Conservation (phyloP, 1,139 yeast species). For the Geotrichum histeridarum region DNA sequence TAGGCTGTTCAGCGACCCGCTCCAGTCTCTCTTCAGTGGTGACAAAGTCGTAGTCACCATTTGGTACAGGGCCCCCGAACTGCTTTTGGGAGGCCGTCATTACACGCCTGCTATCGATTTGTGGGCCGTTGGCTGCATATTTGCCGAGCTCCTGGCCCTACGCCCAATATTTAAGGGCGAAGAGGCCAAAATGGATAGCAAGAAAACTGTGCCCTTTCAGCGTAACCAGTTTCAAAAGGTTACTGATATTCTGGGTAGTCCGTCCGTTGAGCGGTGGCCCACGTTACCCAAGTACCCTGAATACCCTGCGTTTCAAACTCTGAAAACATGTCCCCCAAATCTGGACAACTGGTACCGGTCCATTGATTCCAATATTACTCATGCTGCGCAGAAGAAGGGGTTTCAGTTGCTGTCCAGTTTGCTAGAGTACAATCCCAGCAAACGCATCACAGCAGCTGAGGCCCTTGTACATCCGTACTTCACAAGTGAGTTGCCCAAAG, state of each 20-base stretch:
- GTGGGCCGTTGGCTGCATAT: slow-evolving; percentile 97
- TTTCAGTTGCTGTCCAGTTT: slow-evolving; percentile 49
- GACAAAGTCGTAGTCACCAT: slow-evolving; percentile 97
- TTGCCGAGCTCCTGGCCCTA: slow-evolving; percentile 83
- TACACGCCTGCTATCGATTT: slow-evolving; percentile 92
- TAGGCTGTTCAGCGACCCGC: slow-evolving; percentile 78
- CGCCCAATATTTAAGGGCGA: slow-evolving; percentile 96
- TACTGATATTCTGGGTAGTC: slow-evolving; percentile 85
- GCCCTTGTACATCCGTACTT: slow-evolving; percentile 77
- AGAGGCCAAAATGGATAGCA: slow-evolving; percentile 83
- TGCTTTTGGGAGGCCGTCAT: slow-evolving; percentile 83
- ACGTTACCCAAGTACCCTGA: slow-evolving; percentile 78
- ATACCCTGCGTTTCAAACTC: slow-evolving; percentile 58
- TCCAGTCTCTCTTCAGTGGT: slow-evolving; percentile 85
- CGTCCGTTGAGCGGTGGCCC: slow-evolving; percentile 71
- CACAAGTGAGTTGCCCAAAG: slow-evolving; percentile 51
- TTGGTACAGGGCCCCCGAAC: slow-evolving; percentile 96
- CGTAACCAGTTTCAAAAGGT: slow-evolving; percentile 86
- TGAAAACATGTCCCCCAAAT: slow-evolving; percentile 62
- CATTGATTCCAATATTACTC: slow-evolving; percentile 39
- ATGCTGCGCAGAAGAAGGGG: slow-evolving; percentile 9
- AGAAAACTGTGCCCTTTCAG: slow-evolving; percentile 86
- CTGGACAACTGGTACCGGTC: slow-evolving; percentile 74
- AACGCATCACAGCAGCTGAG: slow-evolving; percentile 66
- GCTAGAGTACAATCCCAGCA: slow-evolving; percentile 78